Conservation (phyloP, 495 filamentous ascomycete genomes). For the Podospora comata region DNA sequence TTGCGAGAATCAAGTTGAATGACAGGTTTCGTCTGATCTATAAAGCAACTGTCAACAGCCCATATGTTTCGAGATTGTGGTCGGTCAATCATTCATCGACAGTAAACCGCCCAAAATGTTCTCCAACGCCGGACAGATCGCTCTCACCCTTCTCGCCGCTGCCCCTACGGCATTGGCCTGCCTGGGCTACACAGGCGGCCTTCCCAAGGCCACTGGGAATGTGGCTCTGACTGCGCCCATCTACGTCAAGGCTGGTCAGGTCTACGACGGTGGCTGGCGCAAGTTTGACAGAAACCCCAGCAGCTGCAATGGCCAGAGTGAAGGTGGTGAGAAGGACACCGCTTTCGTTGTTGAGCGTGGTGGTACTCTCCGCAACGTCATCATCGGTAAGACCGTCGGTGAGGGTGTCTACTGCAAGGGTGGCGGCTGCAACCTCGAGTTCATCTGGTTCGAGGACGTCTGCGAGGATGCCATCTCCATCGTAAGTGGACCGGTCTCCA, state of each 20-base stretch:
- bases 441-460: slow-evolving; percentile 49
- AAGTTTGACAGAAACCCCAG: slow-evolving; percentile 10
- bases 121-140: neutral
- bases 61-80: neutral
- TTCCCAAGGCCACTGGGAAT: neutral
- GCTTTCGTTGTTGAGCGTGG: slow-evolving; percentile 50
- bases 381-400: slow-evolving; percentile 52
- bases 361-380: slow-evolving; percentile 52
- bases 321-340: slow-evolving; percentile 50
- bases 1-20: neutral
- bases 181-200: neutral
- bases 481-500: neutral
- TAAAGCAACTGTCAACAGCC: neutral
- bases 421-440: slow-evolving; percentile 24
- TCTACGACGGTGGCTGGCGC: neutral
- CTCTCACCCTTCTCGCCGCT: neutral
- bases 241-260: neutral
- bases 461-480: slow-evolving; percentile 47
- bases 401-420: slow-evolving; percentile 54
- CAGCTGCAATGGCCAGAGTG: slow-evolving; percentile 42
- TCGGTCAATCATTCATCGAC: neutral
- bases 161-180: neutral
- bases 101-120: neutral
- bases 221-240: neutral
- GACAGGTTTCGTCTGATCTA: neutral